Conservation (phyloP, 805 yeast species). For the Spencermartinsiella europaea region DNA sequence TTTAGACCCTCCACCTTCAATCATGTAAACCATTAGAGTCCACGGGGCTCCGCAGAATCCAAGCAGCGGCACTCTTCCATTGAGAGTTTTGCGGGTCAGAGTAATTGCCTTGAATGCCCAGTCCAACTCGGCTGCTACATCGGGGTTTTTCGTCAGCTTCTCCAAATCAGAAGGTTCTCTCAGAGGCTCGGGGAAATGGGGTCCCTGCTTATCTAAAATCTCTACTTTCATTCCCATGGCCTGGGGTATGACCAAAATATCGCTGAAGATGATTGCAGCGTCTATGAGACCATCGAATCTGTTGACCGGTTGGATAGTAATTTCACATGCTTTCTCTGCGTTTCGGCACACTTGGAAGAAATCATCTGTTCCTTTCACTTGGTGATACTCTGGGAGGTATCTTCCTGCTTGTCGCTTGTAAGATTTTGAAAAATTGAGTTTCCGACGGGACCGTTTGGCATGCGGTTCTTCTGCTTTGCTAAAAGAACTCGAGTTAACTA, state of each 20-base stretch:
- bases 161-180: constrained; percentile 65
- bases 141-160: constrained; percentile 47
- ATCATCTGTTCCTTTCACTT: constrained; percentile 77
- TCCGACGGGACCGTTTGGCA: no score
- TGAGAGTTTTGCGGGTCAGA: constrained; percentile 74
- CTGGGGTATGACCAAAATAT: constrained; percentile 93
- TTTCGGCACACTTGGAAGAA: constrained; percentile 94
- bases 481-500: no score
- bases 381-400: constrained; percentile 72
- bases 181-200: constrained; percentile 84
- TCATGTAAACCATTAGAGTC: constrained; percentile 95
- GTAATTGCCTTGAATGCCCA: constrained; percentile 97
- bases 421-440: background rate
- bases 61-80: constrained; percentile 87
- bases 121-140: constrained; percentile 69
- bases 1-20: constrained; percentile 94
- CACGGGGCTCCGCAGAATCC: constrained; percentile 99
- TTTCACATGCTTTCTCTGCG: constrained; percentile 87
- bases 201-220: constrained; percentile 93
- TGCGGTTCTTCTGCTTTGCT: no score
- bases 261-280: constrained; percentile 96
- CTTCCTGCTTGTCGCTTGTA: constrained; percentile 87
- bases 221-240: constrained; percentile 95
- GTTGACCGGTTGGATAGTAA: constrained; percentile 92
- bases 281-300: constrained; percentile 86